Evolutionary conservation across 2,329 filamentous ascomycete genomes (phyloP), one percentile per base, ranked within the genome.

Genomic region (Alternaria rosae): DNA sequence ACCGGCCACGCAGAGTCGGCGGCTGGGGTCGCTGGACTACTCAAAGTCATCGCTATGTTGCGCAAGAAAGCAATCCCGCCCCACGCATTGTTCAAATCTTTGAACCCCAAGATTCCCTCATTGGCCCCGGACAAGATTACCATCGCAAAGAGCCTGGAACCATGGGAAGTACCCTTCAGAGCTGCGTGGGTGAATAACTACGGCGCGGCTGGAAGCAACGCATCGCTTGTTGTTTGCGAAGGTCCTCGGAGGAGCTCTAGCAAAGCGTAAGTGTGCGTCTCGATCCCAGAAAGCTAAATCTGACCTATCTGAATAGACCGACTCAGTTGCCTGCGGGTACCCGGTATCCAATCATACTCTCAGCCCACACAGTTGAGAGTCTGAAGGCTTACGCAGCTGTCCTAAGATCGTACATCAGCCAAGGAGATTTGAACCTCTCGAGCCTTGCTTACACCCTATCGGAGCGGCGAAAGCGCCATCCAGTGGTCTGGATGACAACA

Each of bases 1-100:
- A 67, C 80, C 8, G 79, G 79, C 0, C 79, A 81, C 59, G 65
- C 68, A 0, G 79, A 80, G 58, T 65, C 70, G 0, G 70, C 75
- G 0, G 75, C 79, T 0, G 79, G 79, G 0, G 69, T 78, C 13
- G 68, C 73, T 2, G 66, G 69, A 0, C 47, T 80, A 12, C 59
- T 78, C 12, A 72, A 70, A 43, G 54, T 68, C 6, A 48, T 70
- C 7, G 28, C 54, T 6, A 71, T 70, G 66, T 57, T 70, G 9
- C 20, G 62, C 42, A 43, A 71, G 38, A 45, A 60, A 42, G 42
- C 41, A 10, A 66, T 71, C 12, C 62, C 69, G 5, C 61, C 54
- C 3, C 63, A 67, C 30, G 61, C 70, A 25, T 61, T 28, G 25
- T 59, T 56, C 57, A 55, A 78, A 3, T 59, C 44, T 2, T 21